phyloP scores from a whole-genome alignment of 441 rosid genomes.

The Lagerstroemia fauriei region DNA sequence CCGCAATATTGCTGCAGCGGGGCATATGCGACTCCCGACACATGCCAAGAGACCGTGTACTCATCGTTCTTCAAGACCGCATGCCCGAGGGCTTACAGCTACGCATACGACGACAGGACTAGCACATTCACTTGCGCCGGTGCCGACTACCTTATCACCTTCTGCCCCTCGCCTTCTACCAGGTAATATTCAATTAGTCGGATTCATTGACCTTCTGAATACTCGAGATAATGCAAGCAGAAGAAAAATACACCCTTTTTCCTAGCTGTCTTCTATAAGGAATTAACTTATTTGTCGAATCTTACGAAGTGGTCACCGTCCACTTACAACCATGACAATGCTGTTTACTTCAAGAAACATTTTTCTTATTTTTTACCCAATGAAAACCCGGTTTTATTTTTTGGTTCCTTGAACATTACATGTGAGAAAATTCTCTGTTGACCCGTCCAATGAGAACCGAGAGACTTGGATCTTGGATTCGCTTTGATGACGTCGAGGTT shows the following conservation, averaged over 20 bases:
- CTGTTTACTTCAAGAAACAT: neutral
- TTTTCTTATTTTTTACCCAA: neutral
- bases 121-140: slow-evolving; percentile 34
- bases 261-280: too few species aligned
- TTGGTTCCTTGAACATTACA: neutral
- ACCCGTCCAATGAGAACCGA: neutral
- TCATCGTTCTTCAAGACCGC: slow-evolving; percentile 30
- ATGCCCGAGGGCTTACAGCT: slow-evolving; percentile 41
- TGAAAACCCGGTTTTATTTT: neutral
- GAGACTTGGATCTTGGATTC: neutral
- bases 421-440: neutral
- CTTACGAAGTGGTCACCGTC: neutral
- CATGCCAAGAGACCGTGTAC: slow-evolving; percentile 30
- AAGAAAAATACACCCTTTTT: neutral
- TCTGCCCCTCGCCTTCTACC: slow-evolving; percentile 27
- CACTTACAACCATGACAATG: neutral
- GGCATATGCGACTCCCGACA: slow-evolving; percentile 17
- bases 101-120: slow-evolving; percentile 36
- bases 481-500: neutral
- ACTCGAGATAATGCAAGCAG: too few species aligned
- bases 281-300: neutral
- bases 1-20: slow-evolving; percentile 43
- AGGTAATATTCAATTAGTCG: neutral
- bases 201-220: too few species aligned
- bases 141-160: slow-evolving; percentile 30